These are phyloP conservation scores for Rhipidocladum racemiflorum DNA, from an alignment of 176 grass and related monocot genomes.

Conservation along the genomic window DNA sequence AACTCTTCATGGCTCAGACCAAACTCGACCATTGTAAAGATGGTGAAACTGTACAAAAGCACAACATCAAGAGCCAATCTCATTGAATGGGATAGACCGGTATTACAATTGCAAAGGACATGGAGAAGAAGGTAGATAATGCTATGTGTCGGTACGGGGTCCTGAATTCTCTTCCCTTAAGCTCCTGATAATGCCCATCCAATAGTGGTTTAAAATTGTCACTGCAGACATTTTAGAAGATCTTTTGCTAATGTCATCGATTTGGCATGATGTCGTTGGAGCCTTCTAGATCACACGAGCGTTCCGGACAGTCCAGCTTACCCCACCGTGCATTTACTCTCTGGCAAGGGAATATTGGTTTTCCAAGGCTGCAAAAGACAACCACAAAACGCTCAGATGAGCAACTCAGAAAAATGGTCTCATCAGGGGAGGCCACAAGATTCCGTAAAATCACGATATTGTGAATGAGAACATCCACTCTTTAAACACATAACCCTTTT, in stretches of 20 bases:
- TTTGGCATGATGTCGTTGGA: conserved; percentile 53
- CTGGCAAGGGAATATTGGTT: conserved; percentile 83
- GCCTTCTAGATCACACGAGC: conserved; percentile 70
- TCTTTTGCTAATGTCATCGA: conserved; percentile 22
- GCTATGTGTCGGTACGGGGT: background rate
- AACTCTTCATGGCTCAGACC: conserved; percentile 6
- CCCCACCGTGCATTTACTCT: conserved; percentile 95
- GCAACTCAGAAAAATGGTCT: conserved; percentile 6
- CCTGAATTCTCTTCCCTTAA: conserved; percentile 25
- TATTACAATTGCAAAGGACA: background rate
- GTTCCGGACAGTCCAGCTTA: conserved; percentile 80
- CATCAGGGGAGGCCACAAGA: background rate
- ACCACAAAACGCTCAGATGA: conserved; percentile 18
- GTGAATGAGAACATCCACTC: conserved; percentile 19
- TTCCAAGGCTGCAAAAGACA: conserved; percentile 71
- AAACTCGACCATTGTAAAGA: background rate
- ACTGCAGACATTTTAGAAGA: background rate
- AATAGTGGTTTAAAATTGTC: background rate
- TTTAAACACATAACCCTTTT: background rate
- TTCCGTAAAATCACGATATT: background rate
- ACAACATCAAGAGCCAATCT: background rate
- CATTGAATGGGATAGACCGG: conserved; percentile 17
- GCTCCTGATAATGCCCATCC: background rate
- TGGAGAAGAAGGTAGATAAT: background rate
- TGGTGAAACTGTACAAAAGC: background rate